Conservation (phyloP, 2,329 filamentous ascomycete species). For the Kalaharituber pfeilii region DNA sequence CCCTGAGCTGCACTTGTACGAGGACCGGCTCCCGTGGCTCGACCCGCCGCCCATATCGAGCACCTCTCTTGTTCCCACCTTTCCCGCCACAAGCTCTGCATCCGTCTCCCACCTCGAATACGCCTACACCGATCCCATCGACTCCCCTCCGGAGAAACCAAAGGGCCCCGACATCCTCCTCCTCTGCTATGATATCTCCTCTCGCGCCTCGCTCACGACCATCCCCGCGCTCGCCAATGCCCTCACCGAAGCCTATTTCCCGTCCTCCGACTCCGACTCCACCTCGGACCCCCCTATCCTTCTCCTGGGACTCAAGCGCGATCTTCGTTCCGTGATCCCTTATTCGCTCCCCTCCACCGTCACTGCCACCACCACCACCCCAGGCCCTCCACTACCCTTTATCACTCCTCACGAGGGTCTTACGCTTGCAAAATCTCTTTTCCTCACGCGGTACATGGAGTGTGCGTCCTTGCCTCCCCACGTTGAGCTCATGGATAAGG, state of each 20-base stretch:
- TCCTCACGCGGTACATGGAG: background rate
- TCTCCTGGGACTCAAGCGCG: background rate
- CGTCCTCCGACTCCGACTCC: background rate
- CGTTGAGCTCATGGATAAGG: background rate
- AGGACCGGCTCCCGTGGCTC: background rate
- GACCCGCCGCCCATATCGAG: background rate
- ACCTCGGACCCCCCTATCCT: background rate
- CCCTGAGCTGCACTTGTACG: slow-evolving; percentile 1
- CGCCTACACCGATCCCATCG: too few species aligned
- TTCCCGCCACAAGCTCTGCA: too few species aligned
- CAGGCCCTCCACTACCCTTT: slow-evolving; percentile 9
- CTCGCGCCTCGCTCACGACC: background rate
- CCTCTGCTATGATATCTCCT: background rate
- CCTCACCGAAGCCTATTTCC: background rate
- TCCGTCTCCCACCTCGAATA: too few species aligned
- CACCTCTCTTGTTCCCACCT: too few species aligned
- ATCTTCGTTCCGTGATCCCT: background rate
- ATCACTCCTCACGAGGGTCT: slow-evolving; percentile 5
- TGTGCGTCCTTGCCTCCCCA: background rate
- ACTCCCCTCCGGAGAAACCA: too few species aligned
- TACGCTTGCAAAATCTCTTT: background rate
- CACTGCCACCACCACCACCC: slow-evolving; percentile 6
- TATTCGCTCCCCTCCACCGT: slow-evolving; percentile 7
- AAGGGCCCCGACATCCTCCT: background rate
- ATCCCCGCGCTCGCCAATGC: background rate